phyloP scores from a whole-genome alignment of 1,284 basidiomycete species.

The Rhodotorula sp. region DNA sequence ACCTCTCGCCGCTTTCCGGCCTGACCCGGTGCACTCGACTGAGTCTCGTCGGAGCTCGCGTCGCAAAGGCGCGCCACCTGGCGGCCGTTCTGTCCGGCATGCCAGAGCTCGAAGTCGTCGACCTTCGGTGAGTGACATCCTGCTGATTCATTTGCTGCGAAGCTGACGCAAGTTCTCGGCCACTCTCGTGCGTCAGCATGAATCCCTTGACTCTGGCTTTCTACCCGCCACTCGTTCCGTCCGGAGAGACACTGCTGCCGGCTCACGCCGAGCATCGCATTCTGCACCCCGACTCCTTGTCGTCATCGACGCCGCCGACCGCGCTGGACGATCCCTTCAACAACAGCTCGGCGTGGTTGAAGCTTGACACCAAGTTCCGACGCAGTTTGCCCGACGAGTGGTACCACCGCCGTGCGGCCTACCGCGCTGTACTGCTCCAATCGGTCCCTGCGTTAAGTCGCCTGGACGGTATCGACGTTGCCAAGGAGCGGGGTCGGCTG shows the following conservation, averaged over 20 bases:
- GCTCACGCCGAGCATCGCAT: conserved; percentile 33
- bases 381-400: conserved; percentile 80
- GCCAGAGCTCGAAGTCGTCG: conserved; percentile 76
- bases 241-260: conserved; percentile 21
- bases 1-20: conserved; percentile 67
- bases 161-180: neutral
- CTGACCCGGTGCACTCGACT: conserved; percentile 74
- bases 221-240: conserved; percentile 80
- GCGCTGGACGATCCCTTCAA: conserved; percentile 7
- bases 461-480: conserved; percentile 33
- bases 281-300: conserved; percentile 26
- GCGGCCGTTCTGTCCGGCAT: conserved; percentile 69
- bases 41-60: conserved; percentile 77
- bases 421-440: conserved; percentile 80
- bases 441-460: conserved; percentile 60
- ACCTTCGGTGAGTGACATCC: conserved; percentile 65
- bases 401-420: conserved; percentile 79
- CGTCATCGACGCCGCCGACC: conserved; percentile 9
- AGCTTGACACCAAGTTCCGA: conserved; percentile 77
- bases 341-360: conserved; percentile 34
- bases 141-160: neutral
- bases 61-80: conserved; percentile 68
- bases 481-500: conserved; percentile 24
- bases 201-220: conserved; percentile 92
- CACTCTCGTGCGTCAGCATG: conserved; percentile 60